Base-by-base conservation (phyloP, 352 stramenopile genomes). In the Phytophthora multivora region DNA sequence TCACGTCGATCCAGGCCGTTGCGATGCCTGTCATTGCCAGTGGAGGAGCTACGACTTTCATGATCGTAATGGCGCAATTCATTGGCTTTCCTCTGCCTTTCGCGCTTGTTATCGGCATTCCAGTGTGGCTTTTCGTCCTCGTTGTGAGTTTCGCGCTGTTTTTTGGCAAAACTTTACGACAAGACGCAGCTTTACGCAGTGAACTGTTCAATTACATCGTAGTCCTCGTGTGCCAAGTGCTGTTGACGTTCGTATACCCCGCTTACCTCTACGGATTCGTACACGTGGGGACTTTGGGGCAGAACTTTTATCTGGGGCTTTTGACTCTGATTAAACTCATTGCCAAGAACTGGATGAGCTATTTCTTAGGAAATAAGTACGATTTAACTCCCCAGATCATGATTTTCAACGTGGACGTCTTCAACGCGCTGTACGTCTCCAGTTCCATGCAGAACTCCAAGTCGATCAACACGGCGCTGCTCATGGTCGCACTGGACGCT, bases 41-140 rank as follows among this genome's bases (percentile, higher is more conserved):
- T 12, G 46, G 39, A 7, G 60, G 55, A 0, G 58, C 55, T 12
- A 48, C 69, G 25, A 48, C 46, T 3, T 72, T 62, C 15, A 66
- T 70, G 48, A 76, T 69, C 16, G 7, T 59, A 13, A 63, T 79
- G 36, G 48, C 73, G 0, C n/a, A 28, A 9, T 23, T 59, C 4
- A 59, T 83, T 31, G 71, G 73, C 1, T 82, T 80, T 21, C 75
- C 78, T 3, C 36, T 83, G 16, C 73, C 75, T 1, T 85, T 88
- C 43, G 53, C 58, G 5, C 15, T 76, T 9, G 50, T 68, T 4
- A n/a, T 75, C 1, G 71, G 54, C 1, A 67, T 69, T 3, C 61
- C 61, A 0, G 39, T 50, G 1, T 80, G 59, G 59, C 43, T 62
- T 0, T 41, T 43, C 1, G 46, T 73, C 4, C 10, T 79, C 5